Evolutionary conservation across 331 rosid genomes (phyloP), one percentile per base, ranked within the genome.

Genomic region (Stylosanthes scabra): DNA sequence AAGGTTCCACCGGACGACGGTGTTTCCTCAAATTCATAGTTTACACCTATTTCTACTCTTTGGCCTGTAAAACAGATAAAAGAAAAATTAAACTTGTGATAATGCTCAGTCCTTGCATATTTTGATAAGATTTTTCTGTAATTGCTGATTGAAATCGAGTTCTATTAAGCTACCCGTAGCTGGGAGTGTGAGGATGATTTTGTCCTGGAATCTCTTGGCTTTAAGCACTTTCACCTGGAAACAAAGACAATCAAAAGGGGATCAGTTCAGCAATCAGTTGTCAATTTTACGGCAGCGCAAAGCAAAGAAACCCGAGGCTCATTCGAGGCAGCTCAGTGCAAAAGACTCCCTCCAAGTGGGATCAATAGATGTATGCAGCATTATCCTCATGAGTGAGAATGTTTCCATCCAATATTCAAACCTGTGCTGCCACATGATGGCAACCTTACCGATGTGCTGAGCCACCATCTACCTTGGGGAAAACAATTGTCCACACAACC

Each of bases 101-200:
- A 55, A n/a, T 16, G 15, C 63, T 61, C 39, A 9, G 42, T 28
- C 45, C 39, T 58, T 31, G 58, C 46, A 15, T 37, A 7, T 14
- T 56, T 57, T 34, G 12, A 56, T 11, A 12, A 63, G 15, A 58
- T n/a, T 37, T 8, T 31, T 63, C 47, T 69, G 7, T 11, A 40
- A 76, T 12, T 14, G 51, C 47, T 29, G 31, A 44, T 14, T 47
- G 51, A 41, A 72, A 76, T 61, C 27, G 61, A 76, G 57, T 27
- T 4, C 13, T 49, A 79, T 72, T 46, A 66, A 73, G 67, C 70
- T 65, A 91, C 99, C 97, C 42, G 74, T 94, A 41, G 97, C 84
- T 7, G 97, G 97, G 49, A 91, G 93, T 9, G 86, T 85, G 80
- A 94, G 78, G 78, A 80, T 74, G 74, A 91, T 85, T 74, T 80